Percentiles rank a stretch among this genome's conserved stretches.
These are phyloP conservation scores for Scutellaria baicalensis DNA, from an alignment of 257 asterid genomes.

Conservation along the genomic window DNA sequence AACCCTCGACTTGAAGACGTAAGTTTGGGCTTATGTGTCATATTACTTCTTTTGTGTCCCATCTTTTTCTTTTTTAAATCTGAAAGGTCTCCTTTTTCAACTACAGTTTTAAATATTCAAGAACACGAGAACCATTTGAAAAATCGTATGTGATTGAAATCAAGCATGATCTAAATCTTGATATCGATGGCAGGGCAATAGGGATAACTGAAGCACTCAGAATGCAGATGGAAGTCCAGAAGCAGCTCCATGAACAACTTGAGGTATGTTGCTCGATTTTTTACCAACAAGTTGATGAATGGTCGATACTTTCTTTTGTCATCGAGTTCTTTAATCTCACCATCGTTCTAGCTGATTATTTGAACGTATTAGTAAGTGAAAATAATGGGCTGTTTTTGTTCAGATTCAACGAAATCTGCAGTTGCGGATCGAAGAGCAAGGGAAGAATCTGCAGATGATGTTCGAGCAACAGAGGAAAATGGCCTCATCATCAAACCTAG, in stretches of 20 bases:
- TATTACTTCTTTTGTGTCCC: background rate
- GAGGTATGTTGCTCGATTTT: slow-evolving; percentile 44
- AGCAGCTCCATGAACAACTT: slow-evolving; percentile 92
- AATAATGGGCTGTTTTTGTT: background rate
- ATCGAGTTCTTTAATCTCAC: too few species aligned
- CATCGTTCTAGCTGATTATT: too few species aligned
- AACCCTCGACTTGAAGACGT: slow-evolving; percentile 68
- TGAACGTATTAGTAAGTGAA: too few species aligned
- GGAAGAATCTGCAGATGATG: slow-evolving; percentile 69
- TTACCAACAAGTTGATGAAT: background rate
- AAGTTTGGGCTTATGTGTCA: slow-evolving; percentile 13
- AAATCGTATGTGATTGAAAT: too few species aligned
- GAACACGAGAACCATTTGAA: background rate
- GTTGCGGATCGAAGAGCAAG: slow-evolving; percentile 90
- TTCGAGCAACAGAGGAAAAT: slow-evolving; percentile 65
- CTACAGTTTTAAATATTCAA: background rate
- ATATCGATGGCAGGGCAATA: slow-evolving; percentile 44
- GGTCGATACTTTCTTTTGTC: too few species aligned
- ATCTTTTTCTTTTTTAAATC: too few species aligned
- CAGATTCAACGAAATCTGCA: slow-evolving; percentile 93
- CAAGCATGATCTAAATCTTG: background rate
- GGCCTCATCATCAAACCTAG: slow-evolving; percentile 31
- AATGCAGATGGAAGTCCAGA: slow-evolving; percentile 91
- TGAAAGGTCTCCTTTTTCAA: background rate
- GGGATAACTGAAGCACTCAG: slow-evolving; percentile 85